Base-by-base conservation (phyloP, 805 yeast species). In the Grigorovia transvaalensis region DNA sequence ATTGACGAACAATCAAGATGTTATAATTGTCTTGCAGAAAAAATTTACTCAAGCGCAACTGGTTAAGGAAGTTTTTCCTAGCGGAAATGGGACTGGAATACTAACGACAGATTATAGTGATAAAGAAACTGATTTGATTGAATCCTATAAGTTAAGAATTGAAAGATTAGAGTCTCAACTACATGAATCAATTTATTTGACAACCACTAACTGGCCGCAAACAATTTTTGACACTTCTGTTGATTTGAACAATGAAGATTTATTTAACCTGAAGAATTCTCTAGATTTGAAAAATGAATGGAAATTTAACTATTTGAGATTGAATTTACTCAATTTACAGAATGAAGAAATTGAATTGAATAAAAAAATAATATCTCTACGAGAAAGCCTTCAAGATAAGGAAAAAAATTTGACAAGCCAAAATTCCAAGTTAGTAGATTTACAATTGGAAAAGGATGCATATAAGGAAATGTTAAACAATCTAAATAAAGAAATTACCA, bases 81-180 rank as follows among this genome's bases (percentile, higher is more conserved):
- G 18, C 19, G 13, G 1, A 12, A 20, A 4, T 18, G 8, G 13
- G 11, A 18, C 48, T 18, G 44, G 4, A 17, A 23, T 23, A 4
- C 27, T 23, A 4, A 29, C 27, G 1, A 33, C 30, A 23, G 6
- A 15, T 20, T 23, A 12, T 18, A 23, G 19, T 40, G 19, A 19
- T 9, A 20, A 45, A 2, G 46, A 48, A 9, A 12, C 49, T 3
- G 40, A 33, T 4, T 51, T 54, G 11, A 48, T 55, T 11, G 43
- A 49, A 30, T 49, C 45, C 9, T 83, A 88, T 56, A 84, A 84
- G 63, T 67, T 78, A 11, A 71, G 96, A 50, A 86, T 91, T 44
- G 80, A 79, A 55, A 85, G 85, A 57, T 74, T 91, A 50, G 96
- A 89, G 58, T 83, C 79, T 51, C 67, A 88, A 42, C 68, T 89